These are phyloP conservation scores for Candida morakotiae DNA, from an alignment of 805 yeast species.

Conservation along the genomic window DNA sequence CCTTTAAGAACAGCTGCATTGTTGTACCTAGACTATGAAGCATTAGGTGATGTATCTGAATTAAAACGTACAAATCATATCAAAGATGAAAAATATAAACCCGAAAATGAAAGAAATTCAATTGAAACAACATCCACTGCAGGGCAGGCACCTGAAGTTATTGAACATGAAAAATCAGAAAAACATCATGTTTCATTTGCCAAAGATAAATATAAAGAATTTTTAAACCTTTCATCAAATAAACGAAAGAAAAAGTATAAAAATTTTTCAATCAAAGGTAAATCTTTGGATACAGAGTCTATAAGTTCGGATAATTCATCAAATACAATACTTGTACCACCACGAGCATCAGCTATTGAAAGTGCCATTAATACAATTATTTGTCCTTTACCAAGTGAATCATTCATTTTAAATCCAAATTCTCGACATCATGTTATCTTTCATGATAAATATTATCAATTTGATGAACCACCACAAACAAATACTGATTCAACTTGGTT, in stretches of 20 bases:
- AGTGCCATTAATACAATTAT: slow-evolving; percentile 37
- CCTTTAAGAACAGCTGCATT: slow-evolving; percentile 42
- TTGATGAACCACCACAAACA: slow-evolving; percentile 21
- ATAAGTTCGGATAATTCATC: slow-evolving; percentile 6
- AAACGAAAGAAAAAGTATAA: slow-evolving; percentile 17
- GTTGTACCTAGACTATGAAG: slow-evolving; percentile 39
- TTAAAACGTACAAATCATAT: slow-evolving; percentile 15
- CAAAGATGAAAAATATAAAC: slow-evolving; percentile 5
- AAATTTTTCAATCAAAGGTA: slow-evolving; percentile 20
- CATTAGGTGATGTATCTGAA: slow-evolving; percentile 35
- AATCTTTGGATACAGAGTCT: slow-evolving; percentile 9
- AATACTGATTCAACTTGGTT: slow-evolving; percentile 14
- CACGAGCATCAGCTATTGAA: slow-evolving; percentile 40
- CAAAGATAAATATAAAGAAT: slow-evolving; percentile 13
- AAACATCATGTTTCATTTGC: slow-evolving; percentile 3
- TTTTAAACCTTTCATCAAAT: slow-evolving; percentile 12
- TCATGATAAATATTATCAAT: slow-evolving; percentile 39
- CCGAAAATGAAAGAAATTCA: slow-evolving; percentile 2
- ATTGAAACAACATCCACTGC: slow-evolving; percentile 10
- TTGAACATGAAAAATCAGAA: slow-evolving; percentile 1
- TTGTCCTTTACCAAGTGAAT: slow-evolving; percentile 35
- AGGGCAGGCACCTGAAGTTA: slow-evolving; percentile 27
- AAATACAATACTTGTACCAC: slow-evolving; percentile 36
- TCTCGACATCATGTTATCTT: slow-evolving; percentile 34
- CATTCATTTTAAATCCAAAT: slow-evolving; percentile 30